A percentile compares a stretch with the other conserved stretches of the same genome.
Conservation (phyloP, 2,329 filamentous ascomycete species). For the Cladophialophora psammophila region DNA sequence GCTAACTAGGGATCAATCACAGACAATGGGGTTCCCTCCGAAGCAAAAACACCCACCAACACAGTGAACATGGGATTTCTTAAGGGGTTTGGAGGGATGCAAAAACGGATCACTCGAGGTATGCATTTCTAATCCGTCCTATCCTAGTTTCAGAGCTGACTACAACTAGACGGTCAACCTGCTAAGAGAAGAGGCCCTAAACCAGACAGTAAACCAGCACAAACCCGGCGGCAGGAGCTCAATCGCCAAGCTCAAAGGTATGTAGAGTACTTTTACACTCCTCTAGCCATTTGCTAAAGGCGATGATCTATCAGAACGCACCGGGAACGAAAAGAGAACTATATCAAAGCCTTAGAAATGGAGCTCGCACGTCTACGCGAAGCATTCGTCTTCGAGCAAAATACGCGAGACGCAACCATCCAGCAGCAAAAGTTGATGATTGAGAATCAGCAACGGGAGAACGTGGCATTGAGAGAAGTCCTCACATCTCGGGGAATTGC, state of each 20-base stretch:
- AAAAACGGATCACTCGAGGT: conserved; percentile 83
- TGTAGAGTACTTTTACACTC: conserved; percentile 36
- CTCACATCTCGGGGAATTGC: conserved; percentile 66
- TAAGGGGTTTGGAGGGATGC: conserved; percentile 67
- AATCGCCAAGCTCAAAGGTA: conserved; percentile 97
- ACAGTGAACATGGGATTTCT: conserved; percentile 64
- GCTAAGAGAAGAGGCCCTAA: conserved; percentile 93
- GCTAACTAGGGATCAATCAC: conserved; percentile 4
- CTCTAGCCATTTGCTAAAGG: conserved; percentile 3
- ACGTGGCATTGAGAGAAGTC: conserved; percentile 73
- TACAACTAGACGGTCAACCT: conserved; percentile 73
- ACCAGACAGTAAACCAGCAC: conserved; percentile 91
- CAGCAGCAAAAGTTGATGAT: conserved; percentile 76
- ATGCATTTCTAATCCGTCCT: conserved; percentile 35
- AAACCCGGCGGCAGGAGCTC: conserved; percentile 89
- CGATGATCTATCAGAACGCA: conserved; percentile 72
- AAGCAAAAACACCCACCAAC: conserved; percentile 26
- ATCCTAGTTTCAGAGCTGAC: conserved; percentile 20
- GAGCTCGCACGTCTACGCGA: conserved; percentile 90
- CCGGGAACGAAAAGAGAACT: conserved; percentile 93
- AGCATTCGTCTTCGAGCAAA: conserved; percentile 66
- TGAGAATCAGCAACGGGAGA: conserved; percentile 78
- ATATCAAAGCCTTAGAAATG: conserved; percentile 91
- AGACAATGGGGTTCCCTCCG: conserved; percentile 33
- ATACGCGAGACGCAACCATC: conserved; percentile 42